phyloP scores from a whole-genome alignment of 2,329 filamentous ascomycete genomes.

The Aspergillus japonicus region DNA sequence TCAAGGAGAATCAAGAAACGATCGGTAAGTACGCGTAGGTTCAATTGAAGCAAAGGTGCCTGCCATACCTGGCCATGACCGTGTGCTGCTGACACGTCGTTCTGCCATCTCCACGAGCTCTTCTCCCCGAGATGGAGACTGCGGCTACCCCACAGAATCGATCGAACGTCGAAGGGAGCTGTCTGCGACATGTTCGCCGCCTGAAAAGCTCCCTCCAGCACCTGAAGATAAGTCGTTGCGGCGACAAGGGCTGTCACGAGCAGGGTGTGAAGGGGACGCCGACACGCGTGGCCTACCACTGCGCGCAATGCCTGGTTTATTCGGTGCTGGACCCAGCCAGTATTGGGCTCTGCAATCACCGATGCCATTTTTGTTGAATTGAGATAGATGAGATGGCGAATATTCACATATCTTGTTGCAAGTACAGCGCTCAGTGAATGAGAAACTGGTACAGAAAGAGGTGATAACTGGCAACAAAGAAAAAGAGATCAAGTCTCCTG shows the following conservation, averaged over 20 bases:
- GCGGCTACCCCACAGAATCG: slow-evolving; percentile 1
- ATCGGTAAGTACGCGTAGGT: not conserved
- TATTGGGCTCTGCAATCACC: not conserved
- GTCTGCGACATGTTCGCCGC: not conserved
- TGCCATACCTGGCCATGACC: not conserved
- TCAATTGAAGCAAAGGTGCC: not conserved
- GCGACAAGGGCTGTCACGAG: not conserved
- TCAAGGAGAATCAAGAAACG: not conserved
- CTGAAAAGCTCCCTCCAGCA: not conserved
- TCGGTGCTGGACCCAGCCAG: not conserved
- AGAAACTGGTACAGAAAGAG: too few species aligned
- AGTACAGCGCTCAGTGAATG: too few species aligned
- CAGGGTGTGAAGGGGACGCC: not conserved
- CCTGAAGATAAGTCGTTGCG: not conserved
- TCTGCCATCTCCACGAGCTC: not conserved
- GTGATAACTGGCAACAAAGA: too few species aligned
- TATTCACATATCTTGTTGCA: too few species aligned
- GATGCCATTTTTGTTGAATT: not conserved
- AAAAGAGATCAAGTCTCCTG: too few species aligned
- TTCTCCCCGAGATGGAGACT: not conserved
- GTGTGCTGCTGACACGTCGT: not conserved
- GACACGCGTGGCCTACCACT: not conserved
- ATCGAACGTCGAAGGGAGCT: not conserved
- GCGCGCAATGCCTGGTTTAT: not conserved
- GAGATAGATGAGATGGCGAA: too few species aligned